These are phyloP conservation scores for Neonectria punicea DNA, from an alignment of 2,329 filamentous ascomycete genomes.

Conservation along the genomic window DNA sequence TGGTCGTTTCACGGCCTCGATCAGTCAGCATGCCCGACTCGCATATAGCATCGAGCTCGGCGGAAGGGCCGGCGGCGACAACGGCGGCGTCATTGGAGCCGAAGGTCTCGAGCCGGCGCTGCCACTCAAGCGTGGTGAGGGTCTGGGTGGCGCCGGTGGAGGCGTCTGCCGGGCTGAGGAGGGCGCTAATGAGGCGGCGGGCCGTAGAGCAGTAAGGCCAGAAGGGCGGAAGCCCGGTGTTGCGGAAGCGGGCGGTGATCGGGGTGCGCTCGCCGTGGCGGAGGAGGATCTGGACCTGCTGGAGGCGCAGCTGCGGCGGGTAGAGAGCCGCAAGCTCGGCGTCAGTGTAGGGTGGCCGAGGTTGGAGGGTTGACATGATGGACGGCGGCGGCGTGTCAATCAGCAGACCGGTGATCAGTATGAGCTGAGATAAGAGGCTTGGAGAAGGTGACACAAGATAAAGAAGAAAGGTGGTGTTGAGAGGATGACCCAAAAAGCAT, in stretches of 20 bases:
- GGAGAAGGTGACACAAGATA: not conserved
- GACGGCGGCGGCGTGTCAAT: not conserved
- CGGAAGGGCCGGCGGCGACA: slow-evolving; percentile 72
- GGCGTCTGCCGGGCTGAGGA: slow-evolving; percentile 55
- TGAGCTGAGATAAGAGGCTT: not conserved
- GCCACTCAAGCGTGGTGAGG: slow-evolving; percentile 66
- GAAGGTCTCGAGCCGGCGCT: slow-evolving; percentile 85
- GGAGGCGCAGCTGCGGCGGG: slow-evolving; percentile 80
- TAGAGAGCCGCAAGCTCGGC: slow-evolving; percentile 86
- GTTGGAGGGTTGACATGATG: slow-evolving; percentile 80
- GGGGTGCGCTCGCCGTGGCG: slow-evolving; percentile 86
- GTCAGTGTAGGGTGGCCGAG: slow-evolving; percentile 79
- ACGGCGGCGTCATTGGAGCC: slow-evolving; percentile 75
- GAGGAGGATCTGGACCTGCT: slow-evolving; percentile 88
- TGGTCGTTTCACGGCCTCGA: slow-evolving; percentile 76
- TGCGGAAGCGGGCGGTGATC: slow-evolving; percentile 87
- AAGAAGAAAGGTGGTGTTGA: not conserved
- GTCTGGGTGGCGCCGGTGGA: slow-evolving; percentile 38
- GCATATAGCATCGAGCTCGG: slow-evolving; percentile 84
- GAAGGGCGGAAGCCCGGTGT: slow-evolving; percentile 72
- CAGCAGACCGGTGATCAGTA: not conserved
- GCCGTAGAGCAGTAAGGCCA: slow-evolving; percentile 94
- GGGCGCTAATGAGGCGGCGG: slow-evolving; percentile 69
- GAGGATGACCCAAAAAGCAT: not conserved
- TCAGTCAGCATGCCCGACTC: slow-evolving; percentile 82